These are phyloP conservation scores for Leucosporidium scottii DNA, from an alignment of 768 basidiomycete genomes.

Conservation along the genomic window DNA sequence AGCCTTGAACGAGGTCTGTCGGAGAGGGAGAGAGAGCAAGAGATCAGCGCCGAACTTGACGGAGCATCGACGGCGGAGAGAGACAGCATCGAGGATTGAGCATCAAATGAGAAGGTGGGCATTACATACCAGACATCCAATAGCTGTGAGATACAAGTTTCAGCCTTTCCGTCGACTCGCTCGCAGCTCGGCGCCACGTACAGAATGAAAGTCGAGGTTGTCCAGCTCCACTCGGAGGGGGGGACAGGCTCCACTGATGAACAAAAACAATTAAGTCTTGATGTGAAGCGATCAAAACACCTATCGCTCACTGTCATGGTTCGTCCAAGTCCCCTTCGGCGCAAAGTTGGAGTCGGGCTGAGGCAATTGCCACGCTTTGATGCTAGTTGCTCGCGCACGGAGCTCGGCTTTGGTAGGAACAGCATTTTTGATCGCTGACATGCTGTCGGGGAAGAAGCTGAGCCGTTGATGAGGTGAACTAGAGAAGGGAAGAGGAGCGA, in stretches of 20 bases:
- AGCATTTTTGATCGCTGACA: too few species aligned
- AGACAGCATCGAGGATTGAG: not conserved
- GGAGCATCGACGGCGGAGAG: not conserved
- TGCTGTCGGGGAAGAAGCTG: too few species aligned
- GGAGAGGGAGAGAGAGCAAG: not conserved
- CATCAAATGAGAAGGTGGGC: not conserved
- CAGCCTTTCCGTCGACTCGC: not conserved
- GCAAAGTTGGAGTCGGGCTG: not conserved
- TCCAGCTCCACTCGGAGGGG: slow-evolving; percentile 9
- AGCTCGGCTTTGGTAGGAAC: not conserved
- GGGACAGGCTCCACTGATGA: slow-evolving; percentile 7
- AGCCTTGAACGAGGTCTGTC: too few species aligned
- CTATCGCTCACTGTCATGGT: not conserved
- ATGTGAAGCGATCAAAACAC: not conserved
- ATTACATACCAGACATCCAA: slow-evolving; percentile 13
- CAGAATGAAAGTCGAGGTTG: not conserved
- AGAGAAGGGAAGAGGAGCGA: too few species aligned
- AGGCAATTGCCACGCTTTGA: not conserved
- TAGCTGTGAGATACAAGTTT: not conserved
- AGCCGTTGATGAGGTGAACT: too few species aligned
- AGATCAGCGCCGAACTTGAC: not conserved
- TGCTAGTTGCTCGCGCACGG: not conserved
- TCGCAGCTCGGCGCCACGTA: not conserved
- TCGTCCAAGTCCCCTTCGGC: not conserved
- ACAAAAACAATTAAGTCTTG: not conserved